A percentile compares a stretch with the other conserved stretches of the same genome.
Evolutionary conservation across 352 stramenopile genomes (phyloP).

Genomic region (Globisporangium echinulatum): DNA sequence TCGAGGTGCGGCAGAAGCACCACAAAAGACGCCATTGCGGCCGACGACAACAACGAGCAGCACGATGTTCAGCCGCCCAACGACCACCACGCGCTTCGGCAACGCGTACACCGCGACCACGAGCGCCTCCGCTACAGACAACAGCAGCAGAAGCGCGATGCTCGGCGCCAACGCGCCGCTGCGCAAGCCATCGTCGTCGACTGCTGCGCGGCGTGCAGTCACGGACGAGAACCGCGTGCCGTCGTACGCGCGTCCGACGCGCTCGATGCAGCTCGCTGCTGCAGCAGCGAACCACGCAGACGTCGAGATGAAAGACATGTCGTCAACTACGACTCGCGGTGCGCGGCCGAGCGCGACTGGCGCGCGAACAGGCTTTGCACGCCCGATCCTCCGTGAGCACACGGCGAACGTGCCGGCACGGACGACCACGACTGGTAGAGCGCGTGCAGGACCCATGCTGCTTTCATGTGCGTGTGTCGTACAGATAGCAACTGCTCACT

Average conservation of each 20-base stretch:
- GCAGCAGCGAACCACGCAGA: conserved; percentile 7
- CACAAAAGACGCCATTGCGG: background rate
- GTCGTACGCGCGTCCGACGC: conserved; percentile 15
- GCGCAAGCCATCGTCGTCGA: conserved; percentile 3
- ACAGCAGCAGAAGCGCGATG: background rate
- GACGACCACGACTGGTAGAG: background rate
- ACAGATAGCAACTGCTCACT: background rate
- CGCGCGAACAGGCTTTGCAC: background rate
- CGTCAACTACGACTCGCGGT: background rate
- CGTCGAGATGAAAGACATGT: conserved; percentile 15
- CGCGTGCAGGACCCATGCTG: too few relatives aligned
- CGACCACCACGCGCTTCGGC: conserved; percentile 8
- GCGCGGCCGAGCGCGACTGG: too few relatives aligned
- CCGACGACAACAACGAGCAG: conserved; percentile 1
- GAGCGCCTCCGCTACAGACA: background rate
- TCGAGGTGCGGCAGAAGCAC: background rate
- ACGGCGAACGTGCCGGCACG: conserved; percentile 7
- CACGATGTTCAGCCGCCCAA: conserved; percentile 12
- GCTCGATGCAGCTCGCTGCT: conserved; percentile 1
- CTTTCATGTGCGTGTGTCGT: background rate
- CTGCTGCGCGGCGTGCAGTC: conserved; percentile 1
- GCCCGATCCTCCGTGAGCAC: conserved; percentile 9
- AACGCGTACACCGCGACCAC: background rate
- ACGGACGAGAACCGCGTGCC: conserved; percentile 16
- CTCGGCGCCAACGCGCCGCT: background rate